phyloP scores from a whole-genome alignment of 371 early-diverging fungal species.

The Actinomortierella wolfii region DNA sequence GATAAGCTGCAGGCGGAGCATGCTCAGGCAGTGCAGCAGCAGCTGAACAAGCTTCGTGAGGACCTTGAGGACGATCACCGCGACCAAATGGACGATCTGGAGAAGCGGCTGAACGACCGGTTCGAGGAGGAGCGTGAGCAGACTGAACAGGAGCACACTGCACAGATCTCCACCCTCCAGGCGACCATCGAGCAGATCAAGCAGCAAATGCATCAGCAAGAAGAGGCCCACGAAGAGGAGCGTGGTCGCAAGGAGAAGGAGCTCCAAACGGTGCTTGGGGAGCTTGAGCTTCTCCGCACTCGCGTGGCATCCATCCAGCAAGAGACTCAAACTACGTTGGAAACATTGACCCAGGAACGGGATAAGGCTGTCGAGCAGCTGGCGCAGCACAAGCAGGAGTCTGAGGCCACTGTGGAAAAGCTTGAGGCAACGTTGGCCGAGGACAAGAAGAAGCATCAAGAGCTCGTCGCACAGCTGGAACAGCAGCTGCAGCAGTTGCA shows the following conservation, averaged over 20 bases:
- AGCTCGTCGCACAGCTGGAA: conserved; percentile 24
- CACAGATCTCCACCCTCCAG: too few species aligned
- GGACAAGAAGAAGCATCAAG: conserved; percentile 23
- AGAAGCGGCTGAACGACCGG: too few species aligned
- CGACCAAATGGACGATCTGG: too few species aligned
- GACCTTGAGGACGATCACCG: too few species aligned
- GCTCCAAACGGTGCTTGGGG: conserved; percentile 6
- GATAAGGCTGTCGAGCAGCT: conserved; percentile 29
- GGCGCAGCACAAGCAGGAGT: conserved; percentile 34
- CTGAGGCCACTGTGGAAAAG: conserved; percentile 30
- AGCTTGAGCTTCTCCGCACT: background rate
- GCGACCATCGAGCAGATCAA: background rate
- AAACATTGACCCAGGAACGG: conserved; percentile 7
- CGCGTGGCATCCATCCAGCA: too few species aligned
- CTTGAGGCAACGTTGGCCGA: conserved; percentile 30
- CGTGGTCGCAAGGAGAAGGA: conserved; percentile 12
- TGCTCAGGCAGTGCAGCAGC: conserved; percentile 9
- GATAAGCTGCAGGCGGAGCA: conserved; percentile 9
- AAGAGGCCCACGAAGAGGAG: conserved; percentile 5
- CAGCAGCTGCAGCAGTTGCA: conserved; percentile 16
- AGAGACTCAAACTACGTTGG: too few species aligned
- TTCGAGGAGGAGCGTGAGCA: too few species aligned
- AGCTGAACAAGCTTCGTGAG: conserved; percentile 4
- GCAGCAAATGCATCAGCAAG: conserved; percentile 2
- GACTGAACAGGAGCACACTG: too few species aligned